Conservation (phyloP, 441 rosid genomes). For the Erodium trifolium region DNA sequence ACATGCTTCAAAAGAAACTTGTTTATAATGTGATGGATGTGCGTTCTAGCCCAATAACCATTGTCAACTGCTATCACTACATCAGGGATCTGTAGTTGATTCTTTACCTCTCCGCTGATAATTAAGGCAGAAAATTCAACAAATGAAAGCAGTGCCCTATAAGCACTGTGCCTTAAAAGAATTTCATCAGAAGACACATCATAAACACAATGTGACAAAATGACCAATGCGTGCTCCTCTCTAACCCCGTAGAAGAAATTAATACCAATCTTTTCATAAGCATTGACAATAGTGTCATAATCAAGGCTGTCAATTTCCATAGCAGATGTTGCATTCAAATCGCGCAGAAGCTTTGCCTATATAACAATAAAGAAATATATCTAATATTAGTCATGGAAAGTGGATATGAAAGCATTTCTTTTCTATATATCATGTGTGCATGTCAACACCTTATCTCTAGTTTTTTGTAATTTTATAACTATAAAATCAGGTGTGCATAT, state of each 20-base stretch:
- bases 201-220: constrained; percentile 73
- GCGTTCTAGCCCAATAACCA: constrained; percentile 47
- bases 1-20: constrained; percentile 66
- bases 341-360: constrained; percentile 63
- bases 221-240: constrained; percentile 51
- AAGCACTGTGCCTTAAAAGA: constrained; percentile 74
- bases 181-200: constrained; percentile 72
- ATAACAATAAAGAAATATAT: constrained; percentile 20
- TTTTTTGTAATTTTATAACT: neutral
- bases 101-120: constrained; percentile 33
- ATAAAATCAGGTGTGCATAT: neutral
- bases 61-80: constrained; percentile 27
- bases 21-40: constrained; percentile 40
- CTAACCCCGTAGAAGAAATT: constrained; percentile 41
- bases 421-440: neutral
- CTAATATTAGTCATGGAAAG: neutral
- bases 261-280: constrained; percentile 57
- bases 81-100: constrained; percentile 23
- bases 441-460: neutral
- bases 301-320: constrained; percentile 77
- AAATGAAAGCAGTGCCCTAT: constrained; percentile 56
- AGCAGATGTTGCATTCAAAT: constrained; percentile 67
- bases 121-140: constrained; percentile 59
- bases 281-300: constrained; percentile 55
- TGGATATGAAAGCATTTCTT: neutral